phyloP scores from a whole-genome alignment of 495 filamentous ascomycete genomes.

The Cercophora newfieldiana region DNA sequence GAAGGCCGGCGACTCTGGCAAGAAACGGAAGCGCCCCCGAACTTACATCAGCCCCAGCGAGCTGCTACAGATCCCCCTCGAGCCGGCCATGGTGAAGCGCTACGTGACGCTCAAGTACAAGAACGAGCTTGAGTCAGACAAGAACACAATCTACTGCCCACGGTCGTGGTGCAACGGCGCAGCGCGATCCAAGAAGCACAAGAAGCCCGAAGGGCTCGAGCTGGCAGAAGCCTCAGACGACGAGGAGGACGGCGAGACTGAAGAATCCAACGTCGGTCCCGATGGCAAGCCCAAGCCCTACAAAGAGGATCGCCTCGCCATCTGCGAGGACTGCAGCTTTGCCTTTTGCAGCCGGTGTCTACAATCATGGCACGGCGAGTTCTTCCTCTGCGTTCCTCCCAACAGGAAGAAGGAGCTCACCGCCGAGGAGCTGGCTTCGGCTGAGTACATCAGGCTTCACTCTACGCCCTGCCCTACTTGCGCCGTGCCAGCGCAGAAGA shows the following conservation, averaged over 20 bases:
- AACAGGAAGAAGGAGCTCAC: conserved; percentile 65
- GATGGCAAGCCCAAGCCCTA: conserved; percentile 27
- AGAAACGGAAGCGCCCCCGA: conserved; percentile 47
- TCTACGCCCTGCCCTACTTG: conserved; percentile 93
- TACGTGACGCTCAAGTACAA: conserved; percentile 91
- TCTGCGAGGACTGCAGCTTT: conserved; percentile 88
- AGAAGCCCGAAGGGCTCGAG: conserved; percentile 61
- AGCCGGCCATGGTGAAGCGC: conserved; percentile 71
- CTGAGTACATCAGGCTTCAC: conserved; percentile 76
- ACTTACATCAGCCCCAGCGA: conserved; percentile 82
- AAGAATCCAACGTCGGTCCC: conserved; percentile 51
- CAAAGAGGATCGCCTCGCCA: conserved; percentile 56
- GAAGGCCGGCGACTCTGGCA: conserved; percentile 31
- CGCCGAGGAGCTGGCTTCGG: conserved; percentile 78
- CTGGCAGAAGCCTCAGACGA: conserved; percentile 51
- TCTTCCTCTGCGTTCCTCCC: conserved; percentile 59
- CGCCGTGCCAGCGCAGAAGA: conserved; percentile 80
- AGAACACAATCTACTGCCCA: conserved; percentile 91
- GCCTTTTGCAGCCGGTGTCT: conserved; percentile 74
- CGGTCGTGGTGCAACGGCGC: conserved; percentile 91
- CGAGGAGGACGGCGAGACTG: conserved; percentile 41
- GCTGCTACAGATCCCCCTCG: conserved; percentile 79
- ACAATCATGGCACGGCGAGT: conserved; percentile 87
- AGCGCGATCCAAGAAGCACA: conserved; percentile 77
- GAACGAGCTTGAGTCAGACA: conserved; percentile 84